Evolutionary conservation across 1,284 basidiomycete species (phyloP), one percentile per base, ranked within the genome.

Genomic region (Cryptococcus sp.): DNA sequence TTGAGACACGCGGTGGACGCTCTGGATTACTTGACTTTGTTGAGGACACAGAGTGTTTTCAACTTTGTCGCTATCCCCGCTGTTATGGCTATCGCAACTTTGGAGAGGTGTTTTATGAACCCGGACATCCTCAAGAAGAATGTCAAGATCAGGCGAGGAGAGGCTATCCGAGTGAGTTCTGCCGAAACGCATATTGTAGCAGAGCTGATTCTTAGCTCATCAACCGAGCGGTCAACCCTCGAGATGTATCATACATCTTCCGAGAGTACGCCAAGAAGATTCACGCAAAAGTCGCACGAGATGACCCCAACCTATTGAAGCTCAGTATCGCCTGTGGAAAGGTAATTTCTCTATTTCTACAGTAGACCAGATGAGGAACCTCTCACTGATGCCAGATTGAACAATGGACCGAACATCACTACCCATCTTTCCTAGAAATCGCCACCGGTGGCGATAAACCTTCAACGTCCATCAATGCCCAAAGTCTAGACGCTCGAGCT

Each of bases 31-130:
- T 80, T 98, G 60, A 80, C 83, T 23, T 73, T 97, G 45, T 78
- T 98, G 63, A 86, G 83, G 73, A 93, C 89, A 75, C 94, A 98
- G 77, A 87, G 81, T 54, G 84, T 97, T 24, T 98, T 98, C 81
- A 91, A 91, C 75, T 98, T 98, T 76, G 92, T 90, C 64, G 91
- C 94, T 2, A 91, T 98, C 55, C 94, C 94, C 10, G 90, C 88
- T 31, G 83, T 86, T 21, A 98, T 98, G 94, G 92, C 94, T 0
- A 88, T 98, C 62, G 93, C 96, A 5, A 98, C 93, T 7, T 79
- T 98, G 23, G 83, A 88, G 46, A 73, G 87, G 49, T 94, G 92
- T 75, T 96, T 93, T 77, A 90, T 89, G 87, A 98, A 98, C 76
- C 82, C 84, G 1, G 78, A 80, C n/a, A 88, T 98, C 78, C 85